Conservation (phyloP, 2,329 filamentous ascomycete genomes). For the Ceratocystis huliohia region DNA sequence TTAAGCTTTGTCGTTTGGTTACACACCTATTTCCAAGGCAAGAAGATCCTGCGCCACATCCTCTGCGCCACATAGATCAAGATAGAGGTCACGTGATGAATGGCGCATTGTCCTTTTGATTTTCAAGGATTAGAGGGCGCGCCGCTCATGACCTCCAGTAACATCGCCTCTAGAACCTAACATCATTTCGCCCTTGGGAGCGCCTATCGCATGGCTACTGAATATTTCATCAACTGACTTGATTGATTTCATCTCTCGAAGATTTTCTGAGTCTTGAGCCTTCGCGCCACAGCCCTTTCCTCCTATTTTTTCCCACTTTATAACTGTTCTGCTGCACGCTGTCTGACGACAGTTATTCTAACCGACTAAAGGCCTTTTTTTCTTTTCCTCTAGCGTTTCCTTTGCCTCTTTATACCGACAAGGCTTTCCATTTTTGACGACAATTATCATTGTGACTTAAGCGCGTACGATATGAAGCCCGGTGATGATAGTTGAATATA, state of each 20-base stretch:
- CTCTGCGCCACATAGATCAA: not conserved
- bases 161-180: not conserved
- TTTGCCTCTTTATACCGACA: not conserved
- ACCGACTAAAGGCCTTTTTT: not conserved
- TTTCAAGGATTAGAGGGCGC: not conserved
- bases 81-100: not conserved
- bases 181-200: not conserved
- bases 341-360: not conserved
- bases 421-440: not conserved
- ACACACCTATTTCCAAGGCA: not conserved
- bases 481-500: not conserved
- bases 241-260: conserved; percentile 1
- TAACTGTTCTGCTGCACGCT: not conserved
- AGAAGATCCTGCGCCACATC: not conserved
- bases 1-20: not conserved
- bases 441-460: not conserved
- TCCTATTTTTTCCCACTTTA: not conserved
- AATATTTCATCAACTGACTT: not conserved
- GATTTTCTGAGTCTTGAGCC: not conserved
- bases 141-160: not conserved
- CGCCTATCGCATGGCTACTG: not conserved
- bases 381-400: not conserved
- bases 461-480: not conserved
- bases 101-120: not conserved
- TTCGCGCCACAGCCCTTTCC: not conserved